Evolutionary conservation across 2,329 filamentous ascomycete genomes (phyloP), one percentile per base, ranked within the genome.

Genomic region (Aspergillus fischeri): DNA sequence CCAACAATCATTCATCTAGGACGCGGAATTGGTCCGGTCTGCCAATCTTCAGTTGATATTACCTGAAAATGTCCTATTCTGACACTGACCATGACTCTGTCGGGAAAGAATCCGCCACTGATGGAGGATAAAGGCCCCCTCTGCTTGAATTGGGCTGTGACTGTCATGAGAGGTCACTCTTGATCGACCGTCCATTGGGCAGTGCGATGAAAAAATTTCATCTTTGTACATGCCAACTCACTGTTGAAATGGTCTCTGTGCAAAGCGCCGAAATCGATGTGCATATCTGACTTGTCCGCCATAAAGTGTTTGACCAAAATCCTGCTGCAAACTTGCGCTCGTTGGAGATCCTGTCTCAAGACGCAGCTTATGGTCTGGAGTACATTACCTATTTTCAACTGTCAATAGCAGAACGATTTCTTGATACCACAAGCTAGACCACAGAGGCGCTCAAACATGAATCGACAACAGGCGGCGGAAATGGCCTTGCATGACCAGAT

Each of bases 401-500:
- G 21, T 21, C 42, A 17, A 45, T 20, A 44, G 20, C 41, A 21
- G 45, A 41, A 3, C 53, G 35, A 25, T 17, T 44, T 38, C 24
- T 55, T n/a, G 47, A 49, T n/a, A 32, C 27, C 11, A 45, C 51
- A 48, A 38, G n/a, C 29, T 52, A 49, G 38, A 21, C 52, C 57
- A 53, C 55, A 57, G 53, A 53, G 51, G 42, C 21, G 50, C 28
- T 27, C 44, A 53, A 60, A 29, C 14, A 71, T 73, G 70, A 68
- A 67, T 59, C 69, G 68, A 47, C 71, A 73, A 61, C 64, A 65
- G 57, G 68, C 61, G 27, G 78, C 78, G 48, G 80, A 81, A 60
- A 75, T 72, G 62, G 73, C 74, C 11, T 70, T 82, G 44, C 78
- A 81, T 65, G 80, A 84, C 63, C 83, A 86, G 66, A 83, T 79